Evolutionary conservation across 495 filamentous ascomycete species (phyloP).

Genomic region (Hypoxylon rickii): DNA sequence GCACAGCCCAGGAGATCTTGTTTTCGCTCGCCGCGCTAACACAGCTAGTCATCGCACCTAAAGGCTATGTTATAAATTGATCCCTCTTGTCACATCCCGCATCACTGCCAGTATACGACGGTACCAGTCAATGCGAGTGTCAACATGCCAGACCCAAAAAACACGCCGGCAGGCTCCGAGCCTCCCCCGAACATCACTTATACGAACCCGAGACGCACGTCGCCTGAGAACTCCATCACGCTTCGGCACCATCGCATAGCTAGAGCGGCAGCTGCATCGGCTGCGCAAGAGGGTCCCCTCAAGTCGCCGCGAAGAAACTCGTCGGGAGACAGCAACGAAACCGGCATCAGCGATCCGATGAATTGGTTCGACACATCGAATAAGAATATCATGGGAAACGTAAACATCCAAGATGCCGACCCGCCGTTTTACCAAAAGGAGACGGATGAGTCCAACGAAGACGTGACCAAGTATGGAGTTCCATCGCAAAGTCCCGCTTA

Average conservation of each 20-base stretch:
- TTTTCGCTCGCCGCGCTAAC: conserved; percentile 7
- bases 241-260: conserved; percentile 46
- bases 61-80: conserved; percentile 13
- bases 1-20: background rate
- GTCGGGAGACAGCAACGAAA: conserved; percentile 49
- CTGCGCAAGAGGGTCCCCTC: background rate
- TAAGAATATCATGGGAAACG: conserved; percentile 40
- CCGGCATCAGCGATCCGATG: conserved; percentile 44
- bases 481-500: conserved; percentile 27
- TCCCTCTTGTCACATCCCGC: background rate
- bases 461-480: conserved; percentile 15
- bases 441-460: conserved; percentile 51
- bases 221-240: conserved; percentile 47
- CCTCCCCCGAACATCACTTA: conserved; percentile 38
- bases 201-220: conserved; percentile 44
- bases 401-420: conserved; percentile 49
- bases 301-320: conserved; percentile 42
- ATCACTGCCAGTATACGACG: conserved; percentile 25
- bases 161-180: conserved; percentile 32
- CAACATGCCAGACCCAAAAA: conserved; percentile 33
- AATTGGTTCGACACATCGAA: conserved; percentile 56
- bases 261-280: conserved; percentile 21
- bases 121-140: conserved; percentile 18
- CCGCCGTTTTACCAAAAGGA: conserved; percentile 59
- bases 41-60: background rate